A percentile compares a stretch with the other conserved stretches of the same genome.
phyloP scores from a whole-genome alignment of 352 stramenopile genomes.

The Lagenidium sp. region DNA sequence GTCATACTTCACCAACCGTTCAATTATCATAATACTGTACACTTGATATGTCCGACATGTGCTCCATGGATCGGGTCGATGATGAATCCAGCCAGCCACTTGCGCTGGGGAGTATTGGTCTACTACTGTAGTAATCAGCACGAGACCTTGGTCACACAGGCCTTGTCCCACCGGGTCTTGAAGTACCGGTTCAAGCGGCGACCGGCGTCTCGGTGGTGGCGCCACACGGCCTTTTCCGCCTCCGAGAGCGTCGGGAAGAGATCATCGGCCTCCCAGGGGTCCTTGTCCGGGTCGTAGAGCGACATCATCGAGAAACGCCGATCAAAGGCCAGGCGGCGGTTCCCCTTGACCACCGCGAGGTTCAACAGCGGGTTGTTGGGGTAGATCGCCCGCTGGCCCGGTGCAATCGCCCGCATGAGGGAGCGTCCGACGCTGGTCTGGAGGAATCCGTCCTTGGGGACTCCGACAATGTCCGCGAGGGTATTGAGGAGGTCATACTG shows the following conservation, averaged over 20 bases:
- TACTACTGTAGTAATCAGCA: no score
- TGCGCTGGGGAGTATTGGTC: no score
- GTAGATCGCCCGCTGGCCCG: conserved; percentile 22
- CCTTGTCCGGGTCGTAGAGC: conserved; percentile 20
- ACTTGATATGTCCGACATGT: no score
- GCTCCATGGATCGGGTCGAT: no score
- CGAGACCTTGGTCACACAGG: conserved; percentile 17
- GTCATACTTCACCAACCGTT: no score
- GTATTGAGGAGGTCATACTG: conserved; percentile 18
- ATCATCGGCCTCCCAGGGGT: conserved; percentile 24
- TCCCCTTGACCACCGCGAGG: conserved; percentile 20
- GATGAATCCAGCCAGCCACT: no score
- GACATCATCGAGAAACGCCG: conserved; percentile 15
- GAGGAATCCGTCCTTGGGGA: conserved; percentile 7
- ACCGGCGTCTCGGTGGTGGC: conserved; percentile 13
- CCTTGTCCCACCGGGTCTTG: conserved; percentile 23
- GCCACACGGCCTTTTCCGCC: conserved; percentile 14
- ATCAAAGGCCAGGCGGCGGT: conserved; percentile 27
- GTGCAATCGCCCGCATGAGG: conserved; percentile 22
- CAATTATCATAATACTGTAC: no score
- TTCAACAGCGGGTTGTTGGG: conserved; percentile 35
- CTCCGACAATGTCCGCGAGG: conserved; percentile 13
- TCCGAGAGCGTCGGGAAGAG: conserved; percentile 13
- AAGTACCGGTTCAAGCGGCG: conserved; percentile 41
- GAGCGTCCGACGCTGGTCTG: conserved; percentile 15